Evolutionary conservation across 2,329 filamentous ascomycete genomes (phyloP), one percentile per base, ranked within the genome.

Genomic region (Trichoderma arundinaceum): DNA sequence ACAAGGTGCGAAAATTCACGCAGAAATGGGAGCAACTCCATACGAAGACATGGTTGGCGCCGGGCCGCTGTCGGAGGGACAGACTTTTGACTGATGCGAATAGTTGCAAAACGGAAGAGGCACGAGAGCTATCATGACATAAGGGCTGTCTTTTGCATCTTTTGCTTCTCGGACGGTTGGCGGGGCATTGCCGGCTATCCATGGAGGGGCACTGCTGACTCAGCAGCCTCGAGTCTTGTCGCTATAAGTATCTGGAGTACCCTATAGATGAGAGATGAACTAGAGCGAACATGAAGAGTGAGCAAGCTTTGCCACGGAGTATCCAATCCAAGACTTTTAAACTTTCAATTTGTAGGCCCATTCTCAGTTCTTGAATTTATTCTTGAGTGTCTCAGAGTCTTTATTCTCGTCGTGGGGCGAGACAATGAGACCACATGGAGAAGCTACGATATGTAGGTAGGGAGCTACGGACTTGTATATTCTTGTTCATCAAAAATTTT

Each of bases 1-100:
- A 44, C 15, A 44, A 7, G 12, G 19, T 4, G 17, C 19, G 10
- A 10, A 22, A 8, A 28, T 5, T 10, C n/a, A 43, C 35, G 28
- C 8, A 17, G 33, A 49, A 7, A 17, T 6, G 5, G 12, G 33
- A 15, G 7, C 6, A 10, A n/a, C 28, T 19, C 19, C 63, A 17
- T 53, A 65, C 63, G 54, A 46, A 46, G 63, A 64, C 61, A 64
- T 64, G 44, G n/a, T 64, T 33, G 35, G 52, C 41, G 52, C 51
- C 48, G 60, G 39, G 49, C 60, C 60, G 60, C 57, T 13, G 38
- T 63, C 39, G 38, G 22, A 22, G 48, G 33, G 49, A 46, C 32
- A 49, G n/a, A 7, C 19, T 5, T 39, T 4, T n/a, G 19, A 43
- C 22, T 3, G 41, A 22, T 43, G 62, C 60, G 7, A 54, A 54